phyloP scores from a whole-genome alignment of 176 grass and related monocot genomes.

The barley (Hordeum vulgare) region DNA sequence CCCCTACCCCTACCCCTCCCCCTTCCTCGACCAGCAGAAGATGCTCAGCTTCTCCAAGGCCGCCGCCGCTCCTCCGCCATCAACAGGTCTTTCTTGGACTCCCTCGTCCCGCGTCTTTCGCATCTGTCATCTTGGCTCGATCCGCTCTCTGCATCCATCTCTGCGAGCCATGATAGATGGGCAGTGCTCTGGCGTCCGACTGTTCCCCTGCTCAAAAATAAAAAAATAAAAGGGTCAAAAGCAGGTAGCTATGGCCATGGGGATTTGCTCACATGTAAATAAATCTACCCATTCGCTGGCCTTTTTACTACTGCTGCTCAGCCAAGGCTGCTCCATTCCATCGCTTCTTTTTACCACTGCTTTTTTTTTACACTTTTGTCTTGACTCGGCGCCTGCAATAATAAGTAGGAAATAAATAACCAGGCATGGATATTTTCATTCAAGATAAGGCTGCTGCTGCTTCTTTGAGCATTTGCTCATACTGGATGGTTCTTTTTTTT shows the following conservation, averaged over 20 bases:
- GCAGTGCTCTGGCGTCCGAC: background rate
- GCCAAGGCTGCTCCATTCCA: conserved; percentile 38
- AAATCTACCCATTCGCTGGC: background rate
- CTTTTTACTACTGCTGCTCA: background rate
- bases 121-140: background rate
- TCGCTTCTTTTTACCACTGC: background rate
- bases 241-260: background rate
- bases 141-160: background rate
- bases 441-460: conserved; percentile 27
- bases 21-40: conserved; percentile 51
- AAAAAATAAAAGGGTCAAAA: conserved; percentile 21
- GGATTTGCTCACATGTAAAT: conserved; percentile 29
- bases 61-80: conserved; percentile 20
- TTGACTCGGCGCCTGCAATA: conserved; percentile 8
- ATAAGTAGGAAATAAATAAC: background rate
- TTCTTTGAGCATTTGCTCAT: background rate
- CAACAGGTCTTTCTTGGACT: conserved; percentile 22
- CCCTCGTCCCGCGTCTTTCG: background rate
- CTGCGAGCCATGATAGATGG: conserved; percentile 3
- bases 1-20: conserved; percentile 10
- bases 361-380: conserved; percentile 27
- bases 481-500: conserved; percentile 19
- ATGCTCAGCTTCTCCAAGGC: conserved; percentile 59
- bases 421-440: background rate
- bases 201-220: conserved; percentile 14